These are phyloP conservation scores for Pseudogymnoascus destructans DNA, from an alignment of 2,329 filamentous ascomycete genomes.

Conservation along the genomic window DNA sequence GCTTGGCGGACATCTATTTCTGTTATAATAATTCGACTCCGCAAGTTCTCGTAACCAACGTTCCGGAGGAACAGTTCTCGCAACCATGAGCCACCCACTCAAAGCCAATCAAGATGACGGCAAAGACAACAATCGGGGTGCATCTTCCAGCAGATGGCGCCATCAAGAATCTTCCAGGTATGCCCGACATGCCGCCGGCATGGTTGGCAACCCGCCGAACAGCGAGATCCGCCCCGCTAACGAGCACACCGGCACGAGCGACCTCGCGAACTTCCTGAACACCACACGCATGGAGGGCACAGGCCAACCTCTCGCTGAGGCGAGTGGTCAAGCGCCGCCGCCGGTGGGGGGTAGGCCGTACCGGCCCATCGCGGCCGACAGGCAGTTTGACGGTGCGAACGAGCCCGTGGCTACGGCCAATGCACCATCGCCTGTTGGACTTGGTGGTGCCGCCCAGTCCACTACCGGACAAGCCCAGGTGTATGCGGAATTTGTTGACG, in stretches of 20 bases:
- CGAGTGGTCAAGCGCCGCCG: background rate
- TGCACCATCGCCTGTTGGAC: background rate
- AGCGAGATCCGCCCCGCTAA: slow-evolving; percentile 28
- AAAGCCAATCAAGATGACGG: slow-evolving; percentile 23
- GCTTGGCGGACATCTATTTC: background rate
- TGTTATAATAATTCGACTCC: background rate
- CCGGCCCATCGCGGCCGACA: slow-evolving; percentile 35
- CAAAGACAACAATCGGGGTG: slow-evolving; percentile 40
- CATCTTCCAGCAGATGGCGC: slow-evolving; percentile 44
- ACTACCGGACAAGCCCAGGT: background rate
- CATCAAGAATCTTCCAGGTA: slow-evolving; percentile 50
- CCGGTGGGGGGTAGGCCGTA: slow-evolving; percentile 25
- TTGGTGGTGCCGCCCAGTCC: background rate
- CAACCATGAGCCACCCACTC: slow-evolving; percentile 16
- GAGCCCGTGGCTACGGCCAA: background rate
- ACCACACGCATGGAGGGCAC: slow-evolving; percentile 32
- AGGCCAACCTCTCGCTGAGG: background rate
- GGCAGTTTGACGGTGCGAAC: background rate
- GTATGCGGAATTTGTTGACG: slow-evolving; percentile 1
- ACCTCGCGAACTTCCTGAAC: slow-evolving; percentile 45
- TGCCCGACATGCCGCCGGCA: slow-evolving; percentile 33
- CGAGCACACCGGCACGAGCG: slow-evolving; percentile 32
- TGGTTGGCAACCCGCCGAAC: slow-evolving; percentile 20
- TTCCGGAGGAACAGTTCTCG: slow-evolving; percentile 20
- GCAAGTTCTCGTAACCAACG: slow-evolving; percentile 15